Evolutionary conservation across 1,284 basidiomycete species (phyloP), one percentile per base, ranked within the genome.

Genomic region (Lentinula novae-zelandiae): DNA sequence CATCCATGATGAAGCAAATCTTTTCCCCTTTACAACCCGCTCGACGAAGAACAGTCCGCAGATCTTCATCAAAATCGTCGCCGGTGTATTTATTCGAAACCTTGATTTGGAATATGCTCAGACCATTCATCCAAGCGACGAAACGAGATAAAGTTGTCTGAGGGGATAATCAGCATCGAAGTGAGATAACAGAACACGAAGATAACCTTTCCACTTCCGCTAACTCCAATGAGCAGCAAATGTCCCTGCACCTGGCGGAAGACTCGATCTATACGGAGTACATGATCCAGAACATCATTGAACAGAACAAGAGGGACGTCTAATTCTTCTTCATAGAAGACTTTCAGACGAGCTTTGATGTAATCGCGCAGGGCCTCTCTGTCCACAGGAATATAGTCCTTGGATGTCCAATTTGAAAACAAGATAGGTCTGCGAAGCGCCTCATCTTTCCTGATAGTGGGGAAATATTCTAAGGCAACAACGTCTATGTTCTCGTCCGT

Each of bases 1-100:
- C 97, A 74, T 99, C 97, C 96, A 99, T 98, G 75, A 99, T 98
- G 82, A 99, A 99, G 72, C 95, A 98, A 46, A 99, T 92, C 77
- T 98, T 98, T 76, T 99, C 97, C 67, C 95, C 96, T 72, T 98
- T 98, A 79, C 95, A 97, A 5, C 97, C 98, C 0, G 96, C 83
- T 33, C 97, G 88, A 42, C 96, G 90, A 36, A 99, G 86, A 1
- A 99, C 94, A 0, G 88, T 92, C 34, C 97, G 87, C 52, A 99
- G 81, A 71, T 99, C 97, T 65, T 99, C 96, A 68, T 99, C 97
- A 69, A 99, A 99, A 74, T 99, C 95, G 33, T 96, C 95, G 22
- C 93, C 95, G 0, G 94, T 97, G 73, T 99, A 99, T 73, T 95
- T 96, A 80, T 98, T 98, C 22, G 95, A 97, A 2, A 98, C 96